A percentile compares a stretch with the other conserved stretches of the same genome.
Conservation (phyloP, 371 early-diverging fungal genomes). For the Entomophthora muscae region DNA sequence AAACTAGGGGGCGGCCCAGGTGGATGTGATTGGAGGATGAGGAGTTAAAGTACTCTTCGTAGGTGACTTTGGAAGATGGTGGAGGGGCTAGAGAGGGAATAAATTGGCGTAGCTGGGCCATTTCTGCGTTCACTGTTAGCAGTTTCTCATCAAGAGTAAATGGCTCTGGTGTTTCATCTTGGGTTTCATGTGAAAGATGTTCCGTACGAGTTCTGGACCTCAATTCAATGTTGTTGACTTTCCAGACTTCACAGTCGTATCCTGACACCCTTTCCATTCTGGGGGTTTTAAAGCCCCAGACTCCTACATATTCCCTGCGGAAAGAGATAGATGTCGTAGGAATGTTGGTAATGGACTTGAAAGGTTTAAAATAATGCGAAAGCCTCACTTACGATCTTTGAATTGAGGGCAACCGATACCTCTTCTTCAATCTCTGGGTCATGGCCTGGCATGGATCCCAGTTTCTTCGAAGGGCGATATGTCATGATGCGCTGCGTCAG, state of each 20-base stretch:
- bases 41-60: constrained; percentile 16
- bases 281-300: constrained; percentile 16
- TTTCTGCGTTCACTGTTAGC: background rate
- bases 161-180: constrained; percentile 1
- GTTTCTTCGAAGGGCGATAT: background rate
- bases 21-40: constrained; percentile 14
- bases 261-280: constrained; percentile 17
- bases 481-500: background rate
- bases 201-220: constrained; percentile 16
- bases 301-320: constrained; percentile 15
- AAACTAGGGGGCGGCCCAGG: constrained; percentile 15
- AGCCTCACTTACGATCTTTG: background rate
- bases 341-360: constrained; percentile 11
- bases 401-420: background rate
- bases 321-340: constrained; percentile 18
- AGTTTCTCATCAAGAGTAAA: background rate
- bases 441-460: background rate
- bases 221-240: constrained; percentile 18
- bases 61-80: constrained; percentile 13
- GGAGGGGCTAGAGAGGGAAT: constrained; percentile 13
- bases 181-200: constrained; percentile 13
- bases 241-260: constrained; percentile 18
- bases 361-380: background rate
- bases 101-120: background rate
- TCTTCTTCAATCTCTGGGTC: background rate